Evolutionary conservation across 2,329 filamentous ascomycete species (phyloP), one percentile per base, ranked within the genome.

Genomic region (Ampelomyces quisqualis): DNA sequence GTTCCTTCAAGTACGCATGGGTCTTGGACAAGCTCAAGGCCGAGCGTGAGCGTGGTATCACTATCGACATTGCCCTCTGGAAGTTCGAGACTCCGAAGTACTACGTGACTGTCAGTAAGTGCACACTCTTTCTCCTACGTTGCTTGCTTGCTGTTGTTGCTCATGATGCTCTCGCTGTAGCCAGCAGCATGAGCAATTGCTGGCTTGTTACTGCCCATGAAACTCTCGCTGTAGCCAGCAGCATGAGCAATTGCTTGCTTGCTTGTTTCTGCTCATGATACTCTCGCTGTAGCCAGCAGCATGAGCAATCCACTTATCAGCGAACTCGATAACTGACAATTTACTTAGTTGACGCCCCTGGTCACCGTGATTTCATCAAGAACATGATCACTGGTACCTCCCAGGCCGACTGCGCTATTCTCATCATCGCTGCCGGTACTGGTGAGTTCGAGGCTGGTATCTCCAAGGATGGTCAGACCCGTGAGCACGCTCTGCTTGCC

Each of bases 391-490:
- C 93, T 86, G 93, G 93, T 90, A 97, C 93, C 73, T 98, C 93
- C 77, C 93, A 97, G 87, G 93, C 93, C 69, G 93, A 98, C 74
- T 97, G 93, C 80, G 93, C 93, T 72, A 89, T 98, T 77, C 90
- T 98, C 82, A 97, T 98, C 81, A 98, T 98, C 79, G 93, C 91
- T 70, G 90, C 93, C 72, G 93, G 93, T 83, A 95, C 90, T 89
- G 93, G 93, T 96, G 93, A 98, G 85, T 98, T 98, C 86, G 93
- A 98, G 86, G 93, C 93, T 86, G 93, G 93, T 97, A 98, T 98
- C 88, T 97, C 93, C 86, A 98, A 98, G 89, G 93, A 97, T 89
- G 93, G 93, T 77, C 93, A 98, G 88, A 98, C 93, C 68, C 93
- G 93, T 88, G 93, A 98, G 90, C 93, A 98, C 88, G 93, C 93